These are phyloP conservation scores for Stagonosporopsis cucurbitacearum DNA, from an alignment of 2,329 filamentous ascomycete genomes.

Conservation along the genomic window DNA sequence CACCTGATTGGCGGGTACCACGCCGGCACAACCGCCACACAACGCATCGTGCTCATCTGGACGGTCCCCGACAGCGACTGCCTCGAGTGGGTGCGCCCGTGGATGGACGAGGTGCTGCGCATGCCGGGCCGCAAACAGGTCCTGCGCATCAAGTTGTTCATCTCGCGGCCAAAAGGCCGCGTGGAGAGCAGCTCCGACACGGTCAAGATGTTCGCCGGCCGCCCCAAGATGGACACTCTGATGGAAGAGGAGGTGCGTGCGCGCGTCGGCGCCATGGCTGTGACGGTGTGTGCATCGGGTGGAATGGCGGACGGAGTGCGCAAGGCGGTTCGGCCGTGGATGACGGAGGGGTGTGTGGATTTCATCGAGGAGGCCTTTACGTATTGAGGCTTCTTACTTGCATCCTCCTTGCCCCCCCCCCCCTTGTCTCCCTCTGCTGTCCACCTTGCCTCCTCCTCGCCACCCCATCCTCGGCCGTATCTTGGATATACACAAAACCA, in stretches of 20 bases:
- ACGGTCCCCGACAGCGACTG: constrained; percentile 75
- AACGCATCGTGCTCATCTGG: constrained; percentile 78
- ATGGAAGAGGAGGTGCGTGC: constrained; percentile 63
- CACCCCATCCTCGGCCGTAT: too few relatives aligned
- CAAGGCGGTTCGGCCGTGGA: constrained; percentile 59
- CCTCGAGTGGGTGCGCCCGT: constrained; percentile 68
- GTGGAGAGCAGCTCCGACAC: constrained; percentile 65
- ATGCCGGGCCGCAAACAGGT: constrained; percentile 65
- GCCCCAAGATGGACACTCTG: constrained; percentile 62
- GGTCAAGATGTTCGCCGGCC: constrained; percentile 67
- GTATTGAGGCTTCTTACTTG: constrained; percentile 52
- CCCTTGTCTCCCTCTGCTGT: too few relatives aligned
- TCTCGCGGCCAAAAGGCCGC: constrained; percentile 64
- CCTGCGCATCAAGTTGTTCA: constrained; percentile 66
- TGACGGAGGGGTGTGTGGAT: constrained; percentile 62
- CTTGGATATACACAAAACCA: too few relatives aligned
- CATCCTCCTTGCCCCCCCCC: too few relatives aligned
- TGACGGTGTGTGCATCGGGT: constrained; percentile 69
- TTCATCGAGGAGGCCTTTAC: constrained; percentile 72
- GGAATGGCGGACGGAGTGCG: constrained; percentile 68
- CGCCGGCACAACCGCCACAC: constrained; percentile 72
- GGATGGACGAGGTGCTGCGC: constrained; percentile 69
- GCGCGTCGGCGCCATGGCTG: constrained; percentile 65
- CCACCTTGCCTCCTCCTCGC: background rate
- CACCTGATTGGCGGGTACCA: constrained; percentile 73